Percentiles rank a stretch among this genome's conserved stretches.
These are phyloP conservation scores for Daedalea quercina DNA, from an alignment of 768 basidiomycete genomes.

Conservation along the genomic window DNA sequence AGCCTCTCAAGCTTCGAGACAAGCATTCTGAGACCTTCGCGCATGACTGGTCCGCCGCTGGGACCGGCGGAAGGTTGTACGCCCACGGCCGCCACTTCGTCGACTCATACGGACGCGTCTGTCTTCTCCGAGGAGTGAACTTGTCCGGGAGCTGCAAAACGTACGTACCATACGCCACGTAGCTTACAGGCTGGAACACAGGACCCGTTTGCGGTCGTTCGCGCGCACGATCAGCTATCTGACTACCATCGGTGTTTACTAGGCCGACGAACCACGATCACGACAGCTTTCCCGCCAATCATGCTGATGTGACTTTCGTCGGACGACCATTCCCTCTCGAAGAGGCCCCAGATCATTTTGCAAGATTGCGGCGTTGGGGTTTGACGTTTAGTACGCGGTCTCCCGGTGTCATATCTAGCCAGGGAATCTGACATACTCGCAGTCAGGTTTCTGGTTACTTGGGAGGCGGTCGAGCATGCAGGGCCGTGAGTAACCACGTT, in stretches of 20 bases:
- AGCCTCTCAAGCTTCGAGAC: background rate
- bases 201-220: background rate
- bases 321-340: constrained; percentile 87
- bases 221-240: background rate
- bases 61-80: constrained; percentile 48
- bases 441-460: constrained; percentile 93
- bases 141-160: constrained; percentile 78
- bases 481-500: constrained; percentile 88
- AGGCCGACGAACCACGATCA: constrained; percentile 70
- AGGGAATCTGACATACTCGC: background rate
- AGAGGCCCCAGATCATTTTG: constrained; percentile 81
- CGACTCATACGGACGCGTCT: constrained; percentile 74
- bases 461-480: constrained; percentile 94
- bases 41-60: constrained; percentile 62
- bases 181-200: background rate
- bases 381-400: constrained; percentile 71
- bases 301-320: constrained; percentile 71
- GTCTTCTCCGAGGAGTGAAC: constrained; percentile 80
- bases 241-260: background rate
- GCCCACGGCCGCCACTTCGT: constrained; percentile 76
- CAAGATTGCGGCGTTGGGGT: constrained; percentile 80
- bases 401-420: background rate
- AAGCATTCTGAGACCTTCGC: constrained; percentile 38
- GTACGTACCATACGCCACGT: constrained; percentile 34
- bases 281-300: constrained; percentile 58